These are phyloP conservation scores for Fusarium sp. DNA, from an alignment of 2,329 filamentous ascomycete genomes.

Conservation along the genomic window DNA sequence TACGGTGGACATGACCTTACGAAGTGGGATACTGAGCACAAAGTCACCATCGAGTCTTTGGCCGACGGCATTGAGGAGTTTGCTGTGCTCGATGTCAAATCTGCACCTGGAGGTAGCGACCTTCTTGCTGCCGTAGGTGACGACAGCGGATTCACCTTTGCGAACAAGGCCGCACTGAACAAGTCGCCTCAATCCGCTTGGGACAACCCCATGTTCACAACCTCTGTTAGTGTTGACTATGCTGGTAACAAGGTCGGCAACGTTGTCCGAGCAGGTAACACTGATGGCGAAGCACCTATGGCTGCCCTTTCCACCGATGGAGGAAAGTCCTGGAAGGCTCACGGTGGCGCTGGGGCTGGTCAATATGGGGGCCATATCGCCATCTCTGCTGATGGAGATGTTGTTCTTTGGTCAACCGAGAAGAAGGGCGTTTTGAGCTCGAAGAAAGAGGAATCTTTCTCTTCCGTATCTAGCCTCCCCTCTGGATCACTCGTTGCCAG, in stretches of 20 bases:
- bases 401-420: constrained; percentile 59
- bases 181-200: constrained; percentile 58
- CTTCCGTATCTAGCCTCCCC: constrained; percentile 57
- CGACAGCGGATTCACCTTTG: constrained; percentile 63
- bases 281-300: constrained; percentile 53
- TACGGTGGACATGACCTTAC: constrained; percentile 66
- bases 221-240: constrained; percentile 60
- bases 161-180: constrained; percentile 50
- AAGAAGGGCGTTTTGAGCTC: constrained; percentile 56
- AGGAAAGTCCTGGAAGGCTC: constrained; percentile 60
- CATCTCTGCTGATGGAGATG: constrained; percentile 62
- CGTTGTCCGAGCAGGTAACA: constrained; percentile 63
- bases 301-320: constrained; percentile 62
- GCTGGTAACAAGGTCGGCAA: constrained; percentile 58
- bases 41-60: constrained; percentile 61
- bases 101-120: constrained; percentile 61
- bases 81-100: constrained; percentile 60
- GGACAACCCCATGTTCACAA: constrained; percentile 60
- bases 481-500: constrained; percentile 61
- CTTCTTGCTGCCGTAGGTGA: constrained; percentile 64
- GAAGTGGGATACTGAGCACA: constrained; percentile 63
- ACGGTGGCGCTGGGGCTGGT: constrained; percentile 59
- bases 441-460: constrained; percentile 55
- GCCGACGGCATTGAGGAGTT: constrained; percentile 67
- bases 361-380: constrained; percentile 60